Conservation (phyloP, 352 stramenopile species). For the Phytophthora lateralis region DNA sequence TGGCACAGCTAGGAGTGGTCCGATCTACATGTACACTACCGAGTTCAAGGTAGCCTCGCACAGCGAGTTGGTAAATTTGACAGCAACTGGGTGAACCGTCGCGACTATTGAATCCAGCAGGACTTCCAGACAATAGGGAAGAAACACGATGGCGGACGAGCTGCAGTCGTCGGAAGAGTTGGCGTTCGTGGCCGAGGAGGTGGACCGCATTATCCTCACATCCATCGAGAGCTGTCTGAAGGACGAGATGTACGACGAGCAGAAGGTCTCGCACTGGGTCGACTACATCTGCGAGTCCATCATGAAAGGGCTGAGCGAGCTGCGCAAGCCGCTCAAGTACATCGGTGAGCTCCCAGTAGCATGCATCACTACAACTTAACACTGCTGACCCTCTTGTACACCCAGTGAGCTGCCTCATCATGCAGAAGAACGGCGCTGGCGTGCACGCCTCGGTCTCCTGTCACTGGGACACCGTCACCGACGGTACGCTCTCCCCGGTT, state of each 20-base stretch:
- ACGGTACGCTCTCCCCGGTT: conserved; percentile 51
- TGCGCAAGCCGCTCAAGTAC: conserved; percentile 94
- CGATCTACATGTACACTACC: neutral
- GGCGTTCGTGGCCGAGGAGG: conserved; percentile 91
- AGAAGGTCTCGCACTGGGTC: conserved; percentile 88
- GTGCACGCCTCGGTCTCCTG: conserved; percentile 90
- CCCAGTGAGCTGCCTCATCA: conserved; percentile 89
- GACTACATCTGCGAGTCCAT: conserved; percentile 91
- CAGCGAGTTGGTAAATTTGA: neutral
- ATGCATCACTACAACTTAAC: neutral
- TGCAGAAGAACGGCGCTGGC: conserved; percentile 94
- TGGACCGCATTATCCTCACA: conserved; percentile 88
- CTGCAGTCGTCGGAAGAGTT: conserved; percentile 89
- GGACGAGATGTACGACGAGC: conserved; percentile 88
- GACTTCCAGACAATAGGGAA: neutral
- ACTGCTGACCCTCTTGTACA: conserved; percentile 6
- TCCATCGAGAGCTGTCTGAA: conserved; percentile 86
- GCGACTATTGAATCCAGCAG: conserved; percentile 26
- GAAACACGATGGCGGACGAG: conserved; percentile 70
- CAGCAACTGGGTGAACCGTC: conserved; percentile 28
- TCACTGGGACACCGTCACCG: conserved; percentile 91
- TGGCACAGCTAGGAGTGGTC: neutral
- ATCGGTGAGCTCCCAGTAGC: conserved; percentile 46
- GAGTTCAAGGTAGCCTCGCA: neutral
- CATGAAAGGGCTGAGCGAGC: conserved; percentile 85